Evolutionary conservation across 2,329 filamentous ascomycete species (phyloP), one percentile per base, ranked within the genome.

Genomic region (Alternaria arborescens): DNA sequence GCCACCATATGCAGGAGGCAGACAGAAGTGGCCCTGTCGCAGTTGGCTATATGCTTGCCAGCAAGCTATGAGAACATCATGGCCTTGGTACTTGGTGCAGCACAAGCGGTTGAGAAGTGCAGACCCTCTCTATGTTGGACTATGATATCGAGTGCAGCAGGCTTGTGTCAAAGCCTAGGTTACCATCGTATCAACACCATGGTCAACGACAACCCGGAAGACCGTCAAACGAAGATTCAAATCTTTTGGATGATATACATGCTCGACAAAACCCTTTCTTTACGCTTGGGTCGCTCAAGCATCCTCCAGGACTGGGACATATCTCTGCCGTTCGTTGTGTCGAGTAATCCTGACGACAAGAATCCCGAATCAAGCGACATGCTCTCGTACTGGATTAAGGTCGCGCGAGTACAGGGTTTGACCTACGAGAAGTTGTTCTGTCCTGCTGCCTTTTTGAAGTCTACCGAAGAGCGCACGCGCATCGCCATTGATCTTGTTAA

Each of bases 231-330:
- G 1, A 79, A 78, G 43, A 66, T 75, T 1, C 68, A 77, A 24
- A 61, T 71, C 1, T 79, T 80, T 50, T 79, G 76, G 76, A 74
- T 73, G 62, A 74, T 78, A 4, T 80, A 80, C 52, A 69, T 76
- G 54, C 70, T 78, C 46, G 78, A 80, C 55, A 80, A 79, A 59
- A 77, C 70, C 7, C 67, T 80, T 8, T 79, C 78, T 1, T 66
- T 80, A 8, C 71, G 76, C 11, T 57, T 79, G 10, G 78, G 78
- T 14, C 73, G 77, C 7, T 76, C 78, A 8, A 72, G 76, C 16
- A 60, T 70, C 10, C 73, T 79, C 26, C 78, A 79, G 53, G 78
- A 80, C 46, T 79, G 76, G 69, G 78, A 80, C 36, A 77, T 80
- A 48, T 74, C 69, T 8, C 53, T 76, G 14, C 74, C 67, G 6